A percentile compares a stretch with the other conserved stretches of the same genome.
phyloP scores from a whole-genome alignment of 2,329 filamentous ascomycete genomes.

The Zymoseptoria pseudotritici region DNA sequence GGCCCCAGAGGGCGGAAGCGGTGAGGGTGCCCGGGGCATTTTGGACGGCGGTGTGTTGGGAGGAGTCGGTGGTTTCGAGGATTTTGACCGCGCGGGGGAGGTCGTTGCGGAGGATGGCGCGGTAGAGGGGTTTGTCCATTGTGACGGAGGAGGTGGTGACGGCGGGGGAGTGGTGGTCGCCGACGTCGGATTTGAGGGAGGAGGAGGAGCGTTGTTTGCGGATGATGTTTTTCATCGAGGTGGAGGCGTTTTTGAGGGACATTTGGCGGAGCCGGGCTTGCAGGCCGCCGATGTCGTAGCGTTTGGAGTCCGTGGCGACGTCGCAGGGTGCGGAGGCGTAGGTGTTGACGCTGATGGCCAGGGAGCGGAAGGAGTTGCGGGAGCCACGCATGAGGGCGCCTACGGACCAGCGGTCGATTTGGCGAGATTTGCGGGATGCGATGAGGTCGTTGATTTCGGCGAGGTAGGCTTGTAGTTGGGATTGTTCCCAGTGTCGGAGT shows the following conservation, averaged over 20 bases:
- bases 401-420: constrained; percentile 20
- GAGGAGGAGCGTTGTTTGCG: neutral
- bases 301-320: constrained; percentile 10
- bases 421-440: constrained; percentile 8
- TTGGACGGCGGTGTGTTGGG: constrained; percentile 4
- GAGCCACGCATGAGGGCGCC: constrained; percentile 14
- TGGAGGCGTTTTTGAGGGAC: constrained; percentile 16
- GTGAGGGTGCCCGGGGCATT: constrained; percentile 7
- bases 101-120: constrained; percentile 12
- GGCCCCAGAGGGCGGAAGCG: constrained; percentile 14
- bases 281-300: constrained; percentile 20
- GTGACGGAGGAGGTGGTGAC: constrained; percentile 2
- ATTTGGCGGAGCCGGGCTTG: constrained; percentile 17
- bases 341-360: constrained; percentile 20
- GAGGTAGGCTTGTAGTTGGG: constrained; percentile 22
- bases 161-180: neutral
- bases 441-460: constrained; percentile 18
- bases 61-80: constrained; percentile 12
- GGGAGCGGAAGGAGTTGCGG: constrained; percentile 15
- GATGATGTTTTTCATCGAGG: constrained; percentile 2
- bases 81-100: constrained; percentile 13
- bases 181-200: neutral
- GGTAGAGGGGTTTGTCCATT: constrained; percentile 12
- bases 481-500: constrained; percentile 23
- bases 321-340: constrained; percentile 23